Percentiles rank a stretch among this genome's conserved stretches.
Conservation (phyloP, 202 grass and related monocot species). For the Alloteropsis angusta region DNA sequence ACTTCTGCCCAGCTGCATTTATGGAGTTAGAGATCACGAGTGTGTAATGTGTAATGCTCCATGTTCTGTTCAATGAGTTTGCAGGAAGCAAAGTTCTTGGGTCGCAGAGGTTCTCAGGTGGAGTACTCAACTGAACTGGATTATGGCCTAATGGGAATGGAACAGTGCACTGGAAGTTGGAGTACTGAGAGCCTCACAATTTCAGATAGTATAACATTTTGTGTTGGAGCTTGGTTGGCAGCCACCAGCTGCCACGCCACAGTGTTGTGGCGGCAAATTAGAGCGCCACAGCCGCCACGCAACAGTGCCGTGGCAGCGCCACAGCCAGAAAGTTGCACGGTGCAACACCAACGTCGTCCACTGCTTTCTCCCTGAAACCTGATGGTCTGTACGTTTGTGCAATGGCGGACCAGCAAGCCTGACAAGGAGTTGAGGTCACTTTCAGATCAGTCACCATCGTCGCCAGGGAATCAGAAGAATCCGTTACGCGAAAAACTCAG, state of each 20-base stretch:
- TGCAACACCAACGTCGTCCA: neutral
- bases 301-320: too few species aligned
- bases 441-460: neutral
- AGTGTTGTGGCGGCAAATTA: too few species aligned
- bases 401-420: neutral
- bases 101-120: neutral
- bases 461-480: conserved; percentile 20
- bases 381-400: neutral
- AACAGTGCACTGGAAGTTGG: neutral
- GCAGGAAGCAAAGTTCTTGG: neutral
- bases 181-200: neutral
- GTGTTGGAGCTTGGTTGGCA: conserved; percentile 5
- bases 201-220: neutral
- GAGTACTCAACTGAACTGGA: conserved; percentile 4
- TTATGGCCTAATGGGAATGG: too few species aligned
- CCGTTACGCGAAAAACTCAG: conserved; percentile 11
- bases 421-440: neutral
- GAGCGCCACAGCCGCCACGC: too few species aligned
- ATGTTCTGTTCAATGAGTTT: neutral
- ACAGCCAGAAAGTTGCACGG: too few species aligned
- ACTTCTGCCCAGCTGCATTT: conserved; percentile 4
- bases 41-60: neutral
- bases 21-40: neutral
- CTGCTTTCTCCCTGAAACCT: neutral
- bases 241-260: too few species aligned